phyloP scores from a whole-genome alignment of 768 basidiomycete genomes.

The Rhizopogon salebrosus region DNA sequence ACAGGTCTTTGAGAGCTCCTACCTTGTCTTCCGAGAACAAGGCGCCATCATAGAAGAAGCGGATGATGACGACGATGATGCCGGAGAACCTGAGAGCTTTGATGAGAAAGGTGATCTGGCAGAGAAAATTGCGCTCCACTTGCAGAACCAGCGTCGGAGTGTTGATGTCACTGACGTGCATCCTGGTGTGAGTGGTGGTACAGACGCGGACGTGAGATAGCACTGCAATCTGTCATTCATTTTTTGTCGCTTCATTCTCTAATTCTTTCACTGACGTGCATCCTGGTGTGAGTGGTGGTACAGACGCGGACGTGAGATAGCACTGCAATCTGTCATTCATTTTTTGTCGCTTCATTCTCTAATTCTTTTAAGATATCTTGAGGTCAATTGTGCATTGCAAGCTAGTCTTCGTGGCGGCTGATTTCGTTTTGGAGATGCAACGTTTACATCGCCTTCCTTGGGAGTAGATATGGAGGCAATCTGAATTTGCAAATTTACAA shows the following conservation, averaged over 20 bases:
- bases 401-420: too few relatives aligned
- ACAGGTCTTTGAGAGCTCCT: slow-evolving; percentile 57
- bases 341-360: background rate
- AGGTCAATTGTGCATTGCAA: background rate
- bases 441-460: too few relatives aligned
- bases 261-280: background rate
- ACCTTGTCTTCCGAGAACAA: slow-evolving; percentile 51
- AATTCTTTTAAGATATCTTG: background rate
- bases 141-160: background rate
- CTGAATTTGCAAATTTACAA: too few relatives aligned
- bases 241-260: too few relatives aligned
- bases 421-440: too few relatives aligned
- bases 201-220: background rate
- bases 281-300: background rate
- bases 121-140: slow-evolving; percentile 27
- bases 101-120: slow-evolving; percentile 48
- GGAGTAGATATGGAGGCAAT: background rate
- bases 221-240: background rate
- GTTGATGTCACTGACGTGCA: background rate
- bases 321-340: too few relatives aligned
- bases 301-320: background rate
- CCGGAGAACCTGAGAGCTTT: slow-evolving; percentile 17
- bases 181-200: background rate
- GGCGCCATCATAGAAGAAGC: slow-evolving; percentile 68
- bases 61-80: slow-evolving; percentile 34